Base-by-base conservation (phyloP, 140 eudicot genomes). In the Flaveria floridana region DNA sequence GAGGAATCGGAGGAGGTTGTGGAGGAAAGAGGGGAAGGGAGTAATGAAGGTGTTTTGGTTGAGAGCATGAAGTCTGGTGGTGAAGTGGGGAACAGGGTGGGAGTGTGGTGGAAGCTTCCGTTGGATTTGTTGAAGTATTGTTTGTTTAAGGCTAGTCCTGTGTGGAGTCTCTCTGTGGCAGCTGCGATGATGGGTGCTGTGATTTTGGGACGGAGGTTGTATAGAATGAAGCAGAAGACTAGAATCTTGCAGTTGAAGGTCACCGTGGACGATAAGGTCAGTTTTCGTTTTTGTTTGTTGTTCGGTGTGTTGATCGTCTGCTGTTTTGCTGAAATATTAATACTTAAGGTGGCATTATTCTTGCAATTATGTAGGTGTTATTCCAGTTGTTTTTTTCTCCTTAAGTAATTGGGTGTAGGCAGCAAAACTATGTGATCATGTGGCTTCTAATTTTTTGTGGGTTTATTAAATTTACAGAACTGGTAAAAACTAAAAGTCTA, bases 21-120 rank as follows among this genome's bases (percentile, higher is more conserved):
- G 19, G 73, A 23, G 64, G 78, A 14, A 20, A 37, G 23, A n/a
- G 65, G 19, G 10, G 67, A 19, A 41, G 86, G 47, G 7, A 78
- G 64, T 18, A 53, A 64, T 37, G 76, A 23, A 6, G 76, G 53
- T 19, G 78, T 34, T 34, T 34, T 34, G 41, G 41, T 34, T 34
- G 41, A 34, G 41, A 34, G 41, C 6, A 34, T 34, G 41, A 34
- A 79, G 63, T n/a, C 52, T 10, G 76, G 39, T n/a, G 78, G 73
- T 39, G 84, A 72, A 57, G 81, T 50, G 30, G 79, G 76, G 75
- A 82, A 82, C 81, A 72, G 58, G 70, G 72, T 70, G 20, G 82
- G 46, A 15, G 90, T 87, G 14, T 89, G 96, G 98, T 89, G 96
- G 98, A 92, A 86, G 92, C 80, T 89, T 66, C 97, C 97, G 3